Evolutionary conservation across 768 basidiomycete genomes (phyloP).

Genomic region (Tricholomella constricta): DNA sequence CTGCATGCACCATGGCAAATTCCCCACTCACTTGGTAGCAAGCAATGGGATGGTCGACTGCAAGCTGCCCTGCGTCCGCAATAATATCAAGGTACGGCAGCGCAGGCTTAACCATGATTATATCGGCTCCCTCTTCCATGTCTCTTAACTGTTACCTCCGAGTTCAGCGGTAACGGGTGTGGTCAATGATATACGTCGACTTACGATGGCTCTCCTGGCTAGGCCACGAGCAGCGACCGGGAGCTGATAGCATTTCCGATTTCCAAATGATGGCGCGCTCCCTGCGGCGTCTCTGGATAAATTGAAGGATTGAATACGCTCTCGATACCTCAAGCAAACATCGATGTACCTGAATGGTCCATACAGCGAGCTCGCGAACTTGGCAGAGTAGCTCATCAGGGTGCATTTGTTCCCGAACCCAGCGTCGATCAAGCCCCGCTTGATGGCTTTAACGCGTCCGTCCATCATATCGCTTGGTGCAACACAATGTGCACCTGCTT

Average conservation of each 20-base stretch:
- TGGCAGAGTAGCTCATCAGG: constrained; percentile 96
- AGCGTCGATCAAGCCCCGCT: constrained; percentile 77
- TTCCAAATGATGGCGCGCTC: constrained; percentile 90
- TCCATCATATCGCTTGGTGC: constrained; percentile 99
- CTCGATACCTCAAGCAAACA: neutral
- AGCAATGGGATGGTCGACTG: constrained; percentile 88
- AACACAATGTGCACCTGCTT: constrained; percentile 96
- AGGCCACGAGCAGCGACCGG: constrained; percentile 87
- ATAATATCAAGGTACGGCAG: constrained; percentile 97
- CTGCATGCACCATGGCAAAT: constrained; percentile 96
- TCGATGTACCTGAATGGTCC: constrained; percentile 84
- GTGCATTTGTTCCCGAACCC: constrained; percentile 88
- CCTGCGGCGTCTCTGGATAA: constrained; percentile 91
- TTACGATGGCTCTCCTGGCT: constrained; percentile 88
- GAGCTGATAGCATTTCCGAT: constrained; percentile 98
- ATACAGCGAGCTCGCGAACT: constrained; percentile 94
- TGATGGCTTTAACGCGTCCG: constrained; percentile 89
- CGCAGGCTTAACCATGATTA: constrained; percentile 98
- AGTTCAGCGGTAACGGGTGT: neutral
- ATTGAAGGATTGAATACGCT: neutral
- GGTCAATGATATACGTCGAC: constrained; percentile 28
- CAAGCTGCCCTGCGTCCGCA: constrained; percentile 79
- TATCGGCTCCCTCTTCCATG: constrained; percentile 88
- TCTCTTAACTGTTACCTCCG: constrained; percentile 73
- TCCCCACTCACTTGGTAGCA: constrained; percentile 98